A percentile compares a stretch with the other conserved stretches of the same genome.
Conservation (phyloP, 2,329 filamentous ascomycete genomes). For the Trichoderma cornu-damae region DNA sequence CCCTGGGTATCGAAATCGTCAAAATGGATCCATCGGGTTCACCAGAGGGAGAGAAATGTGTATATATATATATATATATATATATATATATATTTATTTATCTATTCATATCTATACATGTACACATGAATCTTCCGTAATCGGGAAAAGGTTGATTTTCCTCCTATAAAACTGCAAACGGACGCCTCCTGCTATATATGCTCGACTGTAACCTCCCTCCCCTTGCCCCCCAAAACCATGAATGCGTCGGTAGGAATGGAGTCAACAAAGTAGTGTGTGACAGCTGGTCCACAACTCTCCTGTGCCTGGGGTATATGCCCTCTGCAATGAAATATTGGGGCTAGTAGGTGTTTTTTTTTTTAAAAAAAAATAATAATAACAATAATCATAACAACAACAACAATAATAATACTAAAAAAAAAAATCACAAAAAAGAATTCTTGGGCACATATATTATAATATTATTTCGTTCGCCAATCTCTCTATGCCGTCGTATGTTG, state of each 20-base stretch:
- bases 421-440: neutral
- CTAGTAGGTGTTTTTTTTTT: neutral
- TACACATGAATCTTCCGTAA: neutral
- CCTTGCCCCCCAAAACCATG: neutral
- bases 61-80: no score
- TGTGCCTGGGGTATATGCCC: neutral
- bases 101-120: no score
- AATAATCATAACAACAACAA: no score
- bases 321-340: neutral
- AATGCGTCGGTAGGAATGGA: neutral
- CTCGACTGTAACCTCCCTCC: neutral
- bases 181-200: constrained; percentile 12
- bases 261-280: neutral
- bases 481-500: constrained; percentile 34
- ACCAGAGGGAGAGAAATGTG: neutral
- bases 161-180: neutral
- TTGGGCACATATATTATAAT: neutral
- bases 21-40: neutral
- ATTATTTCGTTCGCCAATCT: constrained; percentile 17
- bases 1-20: neutral
- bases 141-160: neutral
- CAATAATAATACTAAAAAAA: neutral
- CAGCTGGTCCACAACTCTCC: neutral
- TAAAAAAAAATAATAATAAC: no score
- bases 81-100: no score